phyloP scores from a whole-genome alignment of 202 grass and related monocot genomes.

The Musa balbisiana region DNA sequence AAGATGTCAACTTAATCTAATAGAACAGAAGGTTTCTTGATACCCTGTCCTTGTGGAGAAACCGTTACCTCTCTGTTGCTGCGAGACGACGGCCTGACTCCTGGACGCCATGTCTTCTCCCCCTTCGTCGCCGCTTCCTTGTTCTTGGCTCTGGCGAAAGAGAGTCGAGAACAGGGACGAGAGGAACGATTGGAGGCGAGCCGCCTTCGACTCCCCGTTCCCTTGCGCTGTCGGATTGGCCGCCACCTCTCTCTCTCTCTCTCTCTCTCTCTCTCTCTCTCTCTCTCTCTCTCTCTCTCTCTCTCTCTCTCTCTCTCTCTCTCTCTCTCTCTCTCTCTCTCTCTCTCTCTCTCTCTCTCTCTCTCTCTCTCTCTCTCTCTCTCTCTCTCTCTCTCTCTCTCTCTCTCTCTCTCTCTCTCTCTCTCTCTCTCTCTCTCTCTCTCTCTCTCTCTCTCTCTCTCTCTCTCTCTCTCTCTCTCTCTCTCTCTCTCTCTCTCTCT shows the following conservation, averaged over 20 bases:
- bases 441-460: neutral
- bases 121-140: neutral
- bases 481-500: neutral
- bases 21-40: too few relatives aligned
- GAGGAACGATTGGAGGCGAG: constrained; percentile 13
- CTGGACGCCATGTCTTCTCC: constrained; percentile 31
- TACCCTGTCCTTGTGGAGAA: too few relatives aligned
- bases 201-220: neutral
- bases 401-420: neutral
- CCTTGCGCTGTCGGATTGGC: neutral
- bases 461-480: neutral
- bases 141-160: neutral
- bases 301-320: neutral
- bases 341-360: neutral
- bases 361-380: too few relatives aligned
- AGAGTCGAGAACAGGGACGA: constrained; percentile 19
- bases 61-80: constrained; percentile 23
- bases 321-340: neutral
- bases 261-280: too few relatives aligned
- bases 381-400: neutral
- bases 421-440: neutral
- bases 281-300: neutral
- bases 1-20: too few relatives aligned
- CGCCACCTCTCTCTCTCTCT: neutral
- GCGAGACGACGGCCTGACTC: constrained; percentile 30